These are phyloP conservation scores for Zasmidium angulare DNA, from an alignment of 2,329 filamentous ascomycete species.

Conservation along the genomic window DNA sequence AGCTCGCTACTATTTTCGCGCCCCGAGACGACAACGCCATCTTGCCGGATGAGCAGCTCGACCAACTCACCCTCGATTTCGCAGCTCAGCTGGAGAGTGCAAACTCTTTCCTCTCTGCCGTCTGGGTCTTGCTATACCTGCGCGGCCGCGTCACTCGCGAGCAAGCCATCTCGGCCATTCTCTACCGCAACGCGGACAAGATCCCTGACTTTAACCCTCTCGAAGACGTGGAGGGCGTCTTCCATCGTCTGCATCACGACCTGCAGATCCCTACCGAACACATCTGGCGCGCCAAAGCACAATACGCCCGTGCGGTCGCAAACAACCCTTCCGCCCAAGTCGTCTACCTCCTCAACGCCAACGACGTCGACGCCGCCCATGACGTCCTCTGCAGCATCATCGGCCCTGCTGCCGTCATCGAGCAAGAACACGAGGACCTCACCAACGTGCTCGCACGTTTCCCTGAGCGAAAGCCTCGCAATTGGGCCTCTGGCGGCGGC, in stretches of 20 bases:
- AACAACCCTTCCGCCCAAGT: slow-evolving; percentile 71
- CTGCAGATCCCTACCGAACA: slow-evolving; percentile 72
- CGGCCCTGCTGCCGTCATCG: slow-evolving; percentile 78
- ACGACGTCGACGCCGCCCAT: slow-evolving; percentile 68
- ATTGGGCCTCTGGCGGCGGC: slow-evolving; percentile 77
- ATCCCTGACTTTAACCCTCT: slow-evolving; percentile 52
- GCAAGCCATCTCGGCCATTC: slow-evolving; percentile 50
- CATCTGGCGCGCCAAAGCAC: slow-evolving; percentile 85
- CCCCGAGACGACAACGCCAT: slow-evolving; percentile 29
- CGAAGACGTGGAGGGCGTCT: slow-evolving; percentile 44
- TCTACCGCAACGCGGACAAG: slow-evolving; percentile 70
- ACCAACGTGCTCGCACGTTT: slow-evolving; percentile 72
- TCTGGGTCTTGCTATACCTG: slow-evolving; percentile 36
- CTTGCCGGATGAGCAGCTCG: slow-evolving; percentile 52
- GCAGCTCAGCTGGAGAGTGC: slow-evolving; percentile 34
- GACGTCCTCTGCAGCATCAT: slow-evolving; percentile 77
- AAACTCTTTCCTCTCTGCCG: slow-evolving; percentile 27
- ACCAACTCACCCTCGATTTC: slow-evolving; percentile 60
- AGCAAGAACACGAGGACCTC: slow-evolving; percentile 72
- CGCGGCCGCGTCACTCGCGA: slow-evolving; percentile 23
- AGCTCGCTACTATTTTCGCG: slow-evolving; percentile 65
- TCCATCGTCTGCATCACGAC: slow-evolving; percentile 42
- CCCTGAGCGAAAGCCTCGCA: slow-evolving; percentile 45
- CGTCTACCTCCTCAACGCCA: slow-evolving; percentile 74
- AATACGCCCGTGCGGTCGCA: slow-evolving; percentile 73